A percentile compares a stretch with the other conserved stretches of the same genome.
Conservation (phyloP, 1,284 basidiomycete species). For the Cryptococcus sp. region DNA sequence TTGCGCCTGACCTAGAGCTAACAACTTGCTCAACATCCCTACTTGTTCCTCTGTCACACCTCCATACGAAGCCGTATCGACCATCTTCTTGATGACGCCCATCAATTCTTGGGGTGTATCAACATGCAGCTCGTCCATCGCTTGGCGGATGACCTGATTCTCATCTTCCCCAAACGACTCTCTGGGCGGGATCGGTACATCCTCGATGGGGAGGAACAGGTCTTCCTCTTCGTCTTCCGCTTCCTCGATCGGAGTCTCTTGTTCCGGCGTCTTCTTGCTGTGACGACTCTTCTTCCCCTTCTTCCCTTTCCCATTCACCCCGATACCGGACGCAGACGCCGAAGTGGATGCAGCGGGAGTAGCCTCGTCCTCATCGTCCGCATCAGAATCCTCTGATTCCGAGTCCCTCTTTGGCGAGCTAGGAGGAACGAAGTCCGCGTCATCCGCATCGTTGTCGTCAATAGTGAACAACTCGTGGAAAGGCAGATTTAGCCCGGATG, state of each 20-base stretch:
- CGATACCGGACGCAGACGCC: too few relatives aligned
- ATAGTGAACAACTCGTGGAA: conserved; percentile 34
- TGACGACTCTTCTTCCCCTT: background rate
- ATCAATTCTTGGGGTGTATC: conserved; percentile 22
- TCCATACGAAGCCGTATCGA: conserved; percentile 23
- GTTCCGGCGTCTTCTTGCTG: background rate
- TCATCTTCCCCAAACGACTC: conserved; percentile 11
- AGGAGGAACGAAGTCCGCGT: conserved; percentile 39
- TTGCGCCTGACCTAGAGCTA: conserved; percentile 23
- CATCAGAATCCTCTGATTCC: conserved; percentile 24
- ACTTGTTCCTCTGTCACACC: conserved; percentile 24
- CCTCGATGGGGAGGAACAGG: conserved; percentile 21
- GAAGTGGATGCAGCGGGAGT: background rate
- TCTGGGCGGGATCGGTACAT: conserved; percentile 18
- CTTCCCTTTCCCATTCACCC: background rate
- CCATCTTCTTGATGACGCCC: conserved; percentile 24
- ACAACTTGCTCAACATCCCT: conserved; percentile 18
- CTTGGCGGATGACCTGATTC: conserved; percentile 17
- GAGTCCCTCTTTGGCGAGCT: conserved; percentile 26
- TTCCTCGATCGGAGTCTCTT: background rate
- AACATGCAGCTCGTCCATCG: conserved; percentile 23
- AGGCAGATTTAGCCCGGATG: conserved; percentile 9
- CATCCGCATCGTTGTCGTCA: conserved; percentile 35
- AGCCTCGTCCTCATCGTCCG: conserved; percentile 17
- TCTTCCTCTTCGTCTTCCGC: conserved; percentile 24